Evolutionary conservation across 1,284 basidiomycete genomes (phyloP).

Genomic region (Meira miltonrushii): DNA sequence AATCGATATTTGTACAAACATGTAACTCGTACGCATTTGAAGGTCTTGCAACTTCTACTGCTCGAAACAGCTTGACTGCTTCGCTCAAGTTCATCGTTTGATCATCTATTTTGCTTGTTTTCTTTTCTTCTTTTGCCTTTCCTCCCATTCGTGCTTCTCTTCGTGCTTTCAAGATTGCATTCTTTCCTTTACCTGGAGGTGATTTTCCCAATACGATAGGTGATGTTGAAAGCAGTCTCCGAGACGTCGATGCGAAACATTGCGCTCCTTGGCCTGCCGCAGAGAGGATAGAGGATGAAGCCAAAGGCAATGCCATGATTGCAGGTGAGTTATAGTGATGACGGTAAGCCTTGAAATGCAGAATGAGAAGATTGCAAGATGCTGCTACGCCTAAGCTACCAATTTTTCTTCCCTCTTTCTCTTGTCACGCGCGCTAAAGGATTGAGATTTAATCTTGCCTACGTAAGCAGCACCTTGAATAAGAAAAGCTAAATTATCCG

Average conservation of each 20-base stretch:
- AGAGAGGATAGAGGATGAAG: neutral
- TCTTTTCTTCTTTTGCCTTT: neutral
- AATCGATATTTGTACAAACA: conserved; percentile 44
- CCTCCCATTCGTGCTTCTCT: conserved; percentile 9
- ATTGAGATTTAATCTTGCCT: no score
- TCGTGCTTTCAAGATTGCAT: conserved; percentile 12
- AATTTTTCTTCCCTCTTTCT: neutral
- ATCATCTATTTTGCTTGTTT: conserved; percentile 4
- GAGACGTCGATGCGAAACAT: conserved; percentile 1
- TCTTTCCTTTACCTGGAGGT: conserved; percentile 21
- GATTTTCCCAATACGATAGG: conserved; percentile 12
- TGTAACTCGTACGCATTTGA: conserved; percentile 47
- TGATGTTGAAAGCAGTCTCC: neutral
- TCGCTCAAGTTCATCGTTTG: conserved; percentile 12
- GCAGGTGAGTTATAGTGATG: neutral
- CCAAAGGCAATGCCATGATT: neutral
- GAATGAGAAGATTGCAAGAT: neutral
- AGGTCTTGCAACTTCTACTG: conserved; percentile 32
- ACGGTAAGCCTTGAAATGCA: neutral
- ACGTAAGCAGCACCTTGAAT: no score
- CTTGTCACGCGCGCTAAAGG: neutral
- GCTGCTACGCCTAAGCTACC: neutral
- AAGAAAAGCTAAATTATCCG: no score
- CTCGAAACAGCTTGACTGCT: conserved; percentile 14
- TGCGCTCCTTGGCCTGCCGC: neutral